Percentiles rank a stretch among this genome's conserved stretches.
phyloP scores from a whole-genome alignment of 129 eudicot species.

The Tagetes erecta region DNA sequence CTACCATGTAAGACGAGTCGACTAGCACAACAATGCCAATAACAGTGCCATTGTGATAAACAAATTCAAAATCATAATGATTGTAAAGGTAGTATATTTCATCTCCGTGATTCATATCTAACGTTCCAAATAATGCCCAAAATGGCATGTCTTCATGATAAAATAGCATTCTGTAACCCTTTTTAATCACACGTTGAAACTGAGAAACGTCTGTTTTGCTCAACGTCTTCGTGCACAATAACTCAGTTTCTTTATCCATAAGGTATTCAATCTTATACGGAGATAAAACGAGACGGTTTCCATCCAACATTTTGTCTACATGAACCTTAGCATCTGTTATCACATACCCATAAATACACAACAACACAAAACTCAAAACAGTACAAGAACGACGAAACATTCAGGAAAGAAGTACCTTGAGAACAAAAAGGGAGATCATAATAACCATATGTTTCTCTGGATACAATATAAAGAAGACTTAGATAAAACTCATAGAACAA shows the following conservation, averaged over 20 bases:
- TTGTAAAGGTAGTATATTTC: constrained; percentile 44
- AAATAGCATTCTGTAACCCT: constrained; percentile 46
- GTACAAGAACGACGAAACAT: neutral
- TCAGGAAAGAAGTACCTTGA: constrained; percentile 14
- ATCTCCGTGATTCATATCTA: constrained; percentile 33
- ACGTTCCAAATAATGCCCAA: constrained; percentile 50
- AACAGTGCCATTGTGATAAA: constrained; percentile 44
- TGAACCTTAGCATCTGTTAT: constrained; percentile 29
- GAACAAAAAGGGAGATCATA: constrained; percentile 24
- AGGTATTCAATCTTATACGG: constrained; percentile 33
- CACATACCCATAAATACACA: neutral
- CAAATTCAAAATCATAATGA: constrained; percentile 40
- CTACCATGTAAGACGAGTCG: constrained; percentile 30
- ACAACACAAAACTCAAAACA: neutral
- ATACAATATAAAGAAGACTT: neutral
- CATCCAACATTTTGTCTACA: constrained; percentile 32
- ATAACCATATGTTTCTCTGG: constrained; percentile 25
- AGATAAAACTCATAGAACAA: constrained; percentile 5
- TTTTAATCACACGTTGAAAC: constrained; percentile 43
- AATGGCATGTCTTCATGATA: constrained; percentile 52
- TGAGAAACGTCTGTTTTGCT: constrained; percentile 40
- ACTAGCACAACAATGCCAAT: constrained; percentile 35
- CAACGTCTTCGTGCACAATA: constrained; percentile 44
- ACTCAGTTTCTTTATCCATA: constrained; percentile 25
- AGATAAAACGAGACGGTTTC: constrained; percentile 31